Percentiles rank a stretch among this genome's conserved stretches.
Evolutionary conservation across 148 eudicot genomes (phyloP).

Genomic region (Camellia sinensis): DNA sequence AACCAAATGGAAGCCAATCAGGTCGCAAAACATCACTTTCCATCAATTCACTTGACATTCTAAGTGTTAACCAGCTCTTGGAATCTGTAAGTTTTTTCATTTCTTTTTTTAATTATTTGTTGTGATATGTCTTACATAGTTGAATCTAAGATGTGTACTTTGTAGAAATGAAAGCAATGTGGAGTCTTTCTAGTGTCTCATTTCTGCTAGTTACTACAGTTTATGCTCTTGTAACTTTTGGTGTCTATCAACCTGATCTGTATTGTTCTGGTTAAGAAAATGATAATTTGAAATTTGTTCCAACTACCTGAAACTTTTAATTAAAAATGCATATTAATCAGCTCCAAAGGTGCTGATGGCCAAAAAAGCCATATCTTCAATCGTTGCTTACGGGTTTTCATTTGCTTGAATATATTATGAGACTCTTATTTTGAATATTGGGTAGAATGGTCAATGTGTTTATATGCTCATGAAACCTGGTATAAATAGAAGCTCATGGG

Average conservation of each 20-base stretch:
- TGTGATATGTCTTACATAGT: background rate
- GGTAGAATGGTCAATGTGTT: background rate
- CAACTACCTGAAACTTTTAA: background rate
- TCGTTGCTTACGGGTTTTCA: background rate
- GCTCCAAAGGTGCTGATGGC: background rate
- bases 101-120: background rate
- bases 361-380: background rate
- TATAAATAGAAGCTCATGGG: background rate
- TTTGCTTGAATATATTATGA: background rate
- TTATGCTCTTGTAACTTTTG: background rate
- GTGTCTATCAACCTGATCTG: background rate
- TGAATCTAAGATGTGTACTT: background rate
- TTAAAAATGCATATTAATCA: conserved; percentile 5
- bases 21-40: conserved; percentile 66
- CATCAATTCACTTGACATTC: conserved; percentile 58
- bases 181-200: background rate
- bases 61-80: conserved; percentile 83
- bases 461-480: conserved; percentile 5
- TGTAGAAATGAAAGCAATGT: background rate
- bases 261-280: background rate
- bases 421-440: background rate
- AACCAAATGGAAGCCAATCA: conserved; percentile 65
- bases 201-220: conserved; percentile 6
- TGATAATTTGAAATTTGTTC: background rate
- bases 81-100: conserved; percentile 63